phyloP scores from a whole-genome alignment of 352 stramenopile genomes.

The Phytophthora pistaciae region DNA sequence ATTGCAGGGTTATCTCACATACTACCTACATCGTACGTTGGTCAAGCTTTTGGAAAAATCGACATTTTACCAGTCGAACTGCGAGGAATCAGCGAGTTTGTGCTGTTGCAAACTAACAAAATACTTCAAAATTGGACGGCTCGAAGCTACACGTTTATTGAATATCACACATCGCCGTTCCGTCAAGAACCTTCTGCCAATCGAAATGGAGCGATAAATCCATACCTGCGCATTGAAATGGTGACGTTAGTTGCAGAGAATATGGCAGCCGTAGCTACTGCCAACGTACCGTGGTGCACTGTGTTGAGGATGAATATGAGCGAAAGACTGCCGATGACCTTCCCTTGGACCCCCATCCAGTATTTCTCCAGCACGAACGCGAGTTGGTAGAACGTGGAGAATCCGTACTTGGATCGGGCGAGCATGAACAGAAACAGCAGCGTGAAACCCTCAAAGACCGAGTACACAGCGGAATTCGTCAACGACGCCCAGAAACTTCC shows the following conservation, averaged over 20 bases:
- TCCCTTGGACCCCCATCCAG: slow-evolving; percentile 33
- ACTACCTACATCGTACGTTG: too few species aligned
- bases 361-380: slow-evolving; percentile 49
- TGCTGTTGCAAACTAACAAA: too few species aligned
- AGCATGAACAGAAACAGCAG: slow-evolving; percentile 23
- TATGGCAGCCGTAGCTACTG: not conserved
- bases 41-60: too few species aligned
- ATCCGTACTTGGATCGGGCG: slow-evolving; percentile 33
- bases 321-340: slow-evolving; percentile 28
- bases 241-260: not conserved
- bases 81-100: too few species aligned
- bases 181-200: slow-evolving; percentile 26
- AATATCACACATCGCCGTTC: not conserved
- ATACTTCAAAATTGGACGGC: too few species aligned
- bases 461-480: slow-evolving; percentile 7
- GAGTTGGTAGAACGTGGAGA: slow-evolving; percentile 34
- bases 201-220: slow-evolving; percentile 24
- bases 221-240: not conserved
- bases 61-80: too few species aligned
- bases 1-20: too few species aligned
- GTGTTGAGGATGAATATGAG: slow-evolving; percentile 37
- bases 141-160: too few species aligned
- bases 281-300: slow-evolving; percentile 5
- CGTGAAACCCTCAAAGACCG: slow-evolving; percentile 16
- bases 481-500: not conserved